Evolutionary conservation across 1,284 basidiomycete genomes (phyloP).

Genomic region (Sporisorium scitamineum): DNA sequence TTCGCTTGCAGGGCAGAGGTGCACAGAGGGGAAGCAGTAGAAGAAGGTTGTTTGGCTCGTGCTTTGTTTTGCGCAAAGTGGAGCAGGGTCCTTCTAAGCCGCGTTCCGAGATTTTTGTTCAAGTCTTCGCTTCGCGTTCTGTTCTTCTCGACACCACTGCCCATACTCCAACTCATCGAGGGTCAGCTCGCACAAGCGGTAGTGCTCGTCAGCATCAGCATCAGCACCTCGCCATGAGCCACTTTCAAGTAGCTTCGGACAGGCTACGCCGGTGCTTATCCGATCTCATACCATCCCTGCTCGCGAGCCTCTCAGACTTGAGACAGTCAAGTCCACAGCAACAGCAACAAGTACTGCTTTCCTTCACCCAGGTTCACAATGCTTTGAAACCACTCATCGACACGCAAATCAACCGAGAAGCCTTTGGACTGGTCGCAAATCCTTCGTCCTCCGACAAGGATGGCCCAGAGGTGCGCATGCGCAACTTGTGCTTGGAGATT

Average conservation of each 20-base stretch:
- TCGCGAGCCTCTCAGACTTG: constrained; percentile 22
- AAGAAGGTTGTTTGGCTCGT: constrained; percentile 11
- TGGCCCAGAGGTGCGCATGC: constrained; percentile 19
- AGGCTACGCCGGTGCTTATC: constrained; percentile 22
- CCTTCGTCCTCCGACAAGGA: constrained; percentile 19
- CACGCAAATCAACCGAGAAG: constrained; percentile 1
- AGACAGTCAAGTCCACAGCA: constrained; percentile 14
- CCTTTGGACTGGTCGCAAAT: constrained; percentile 17
- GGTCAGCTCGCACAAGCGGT: background rate
- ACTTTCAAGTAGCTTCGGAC: constrained; percentile 22
- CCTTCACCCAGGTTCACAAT: constrained; percentile 14
- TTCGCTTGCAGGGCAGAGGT: constrained; percentile 1
- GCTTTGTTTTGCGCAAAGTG: constrained; percentile 14
- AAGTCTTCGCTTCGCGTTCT: constrained; percentile 1
- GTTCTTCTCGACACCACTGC: constrained; percentile 2
- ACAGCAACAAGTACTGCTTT: constrained; percentile 22
- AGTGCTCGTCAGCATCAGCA: too few relatives aligned
- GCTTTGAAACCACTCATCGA: constrained; percentile 20
- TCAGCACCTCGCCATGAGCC: constrained; percentile 19
- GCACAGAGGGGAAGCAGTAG: background rate
- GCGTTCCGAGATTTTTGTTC: constrained; percentile 23
- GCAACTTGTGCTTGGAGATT: constrained; percentile 46
- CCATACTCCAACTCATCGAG: background rate
- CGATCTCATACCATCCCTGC: constrained; percentile 26
- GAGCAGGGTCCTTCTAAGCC: constrained; percentile 32